These are phyloP conservation scores for Boehmeria nivea DNA, from an alignment of 306 rosid species.

Conservation along the genomic window DNA sequence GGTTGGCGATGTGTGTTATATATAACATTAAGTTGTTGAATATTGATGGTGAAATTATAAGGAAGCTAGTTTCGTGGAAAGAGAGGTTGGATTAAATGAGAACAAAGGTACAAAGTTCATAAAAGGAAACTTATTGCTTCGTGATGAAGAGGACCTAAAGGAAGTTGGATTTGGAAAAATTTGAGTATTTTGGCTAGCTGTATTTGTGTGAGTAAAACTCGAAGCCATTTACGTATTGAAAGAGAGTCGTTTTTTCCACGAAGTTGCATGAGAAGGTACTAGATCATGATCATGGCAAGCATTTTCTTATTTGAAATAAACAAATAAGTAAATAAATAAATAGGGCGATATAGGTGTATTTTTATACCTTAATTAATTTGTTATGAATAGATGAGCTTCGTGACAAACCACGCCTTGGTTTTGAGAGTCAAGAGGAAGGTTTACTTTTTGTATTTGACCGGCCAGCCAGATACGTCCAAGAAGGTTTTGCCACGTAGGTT, in stretches of 20 bases:
- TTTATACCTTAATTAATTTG: background rate
- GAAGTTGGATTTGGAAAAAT: background rate
- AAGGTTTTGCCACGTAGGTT: no score
- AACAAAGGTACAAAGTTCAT: conserved; percentile 12
- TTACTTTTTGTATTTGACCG: background rate
- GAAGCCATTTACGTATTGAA: background rate
- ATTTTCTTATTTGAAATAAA: background rate
- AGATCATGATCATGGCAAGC: background rate
- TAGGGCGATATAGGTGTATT: no score
- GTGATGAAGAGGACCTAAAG: background rate
- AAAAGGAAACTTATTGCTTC: background rate
- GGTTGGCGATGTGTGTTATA: background rate
- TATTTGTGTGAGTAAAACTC: conserved; percentile 1
- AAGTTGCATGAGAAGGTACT: conserved; percentile 49
- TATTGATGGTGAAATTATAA: background rate
- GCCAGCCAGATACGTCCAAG: no score
- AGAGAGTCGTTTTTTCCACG: conserved; percentile 32
- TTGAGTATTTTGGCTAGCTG: background rate
- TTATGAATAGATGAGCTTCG: background rate
- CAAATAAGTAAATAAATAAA: no score
- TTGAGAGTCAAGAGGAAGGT: background rate
- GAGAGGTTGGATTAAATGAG: conserved; percentile 12
- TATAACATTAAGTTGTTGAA: background rate
- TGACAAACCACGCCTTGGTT: background rate
- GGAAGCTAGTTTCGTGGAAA: conserved; percentile 21